Conservation (phyloP, 352 stramenopile genomes). For the Phytophthora hibernalis region DNA sequence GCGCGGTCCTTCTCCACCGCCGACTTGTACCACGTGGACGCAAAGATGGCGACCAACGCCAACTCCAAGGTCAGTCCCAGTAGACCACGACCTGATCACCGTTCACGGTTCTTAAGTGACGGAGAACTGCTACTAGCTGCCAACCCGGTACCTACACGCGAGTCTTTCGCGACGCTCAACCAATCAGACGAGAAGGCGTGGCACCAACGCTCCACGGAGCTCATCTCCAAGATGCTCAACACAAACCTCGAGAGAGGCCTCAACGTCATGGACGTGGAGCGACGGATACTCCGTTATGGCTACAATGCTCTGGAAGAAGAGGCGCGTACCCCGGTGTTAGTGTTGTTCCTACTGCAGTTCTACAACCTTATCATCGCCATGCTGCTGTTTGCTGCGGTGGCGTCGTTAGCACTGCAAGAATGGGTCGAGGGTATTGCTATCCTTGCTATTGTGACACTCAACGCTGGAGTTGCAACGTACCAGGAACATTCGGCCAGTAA, state of each 20-base stretch:
- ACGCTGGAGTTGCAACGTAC: slow-evolving; percentile 63
- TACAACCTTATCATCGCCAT: slow-evolving; percentile 84
- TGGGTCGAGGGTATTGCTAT: slow-evolving; percentile 79
- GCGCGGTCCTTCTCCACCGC: slow-evolving; percentile 41
- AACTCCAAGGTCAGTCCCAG: slow-evolving; percentile 18
- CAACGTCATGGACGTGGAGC: slow-evolving; percentile 47
- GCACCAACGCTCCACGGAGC: slow-evolving; percentile 52
- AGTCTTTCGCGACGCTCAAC: slow-evolving; percentile 66
- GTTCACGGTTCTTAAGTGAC: slow-evolving; percentile 70
- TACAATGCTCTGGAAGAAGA: slow-evolving; percentile 74
- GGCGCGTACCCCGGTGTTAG: slow-evolving; percentile 56
- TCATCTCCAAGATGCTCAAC: slow-evolving; percentile 59
- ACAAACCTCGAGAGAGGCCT: slow-evolving; percentile 62
- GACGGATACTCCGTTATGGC: slow-evolving; percentile 53
- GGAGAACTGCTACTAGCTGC: slow-evolving; percentile 59
- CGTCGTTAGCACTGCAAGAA: slow-evolving; percentile 64
- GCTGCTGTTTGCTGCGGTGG: slow-evolving; percentile 64
- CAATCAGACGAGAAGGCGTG: slow-evolving; percentile 59
- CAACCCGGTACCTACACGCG: slow-evolving; percentile 51
- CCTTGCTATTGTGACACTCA: slow-evolving; percentile 69
- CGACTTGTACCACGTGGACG: slow-evolving; percentile 33
- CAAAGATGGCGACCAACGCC: slow-evolving; percentile 41
- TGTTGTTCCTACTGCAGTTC: slow-evolving; percentile 80
- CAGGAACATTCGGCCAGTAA: slow-evolving; percentile 76
- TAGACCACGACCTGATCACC: slow-evolving; percentile 44